Conservation (phyloP, 148 eudicot species). For the Suaeda aralocaspica region DNA sequence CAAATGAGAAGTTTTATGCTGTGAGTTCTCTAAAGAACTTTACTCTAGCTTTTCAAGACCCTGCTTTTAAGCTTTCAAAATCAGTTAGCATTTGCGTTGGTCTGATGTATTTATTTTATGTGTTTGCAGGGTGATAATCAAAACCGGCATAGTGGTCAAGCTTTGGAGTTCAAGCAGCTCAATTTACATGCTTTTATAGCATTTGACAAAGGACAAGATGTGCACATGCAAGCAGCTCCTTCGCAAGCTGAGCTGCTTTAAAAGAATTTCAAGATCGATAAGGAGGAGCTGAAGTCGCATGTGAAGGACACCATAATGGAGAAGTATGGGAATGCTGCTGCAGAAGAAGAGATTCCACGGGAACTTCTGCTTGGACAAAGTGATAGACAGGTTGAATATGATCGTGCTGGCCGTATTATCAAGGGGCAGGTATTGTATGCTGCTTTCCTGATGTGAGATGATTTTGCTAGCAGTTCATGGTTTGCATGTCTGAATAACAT, state of each 20-base stretch:
- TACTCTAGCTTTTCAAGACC: neutral
- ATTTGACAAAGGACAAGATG: constrained; percentile 94
- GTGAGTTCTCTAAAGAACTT: constrained; percentile 35
- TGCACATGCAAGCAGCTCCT: constrained; percentile 97
- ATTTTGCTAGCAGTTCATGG: neutral
- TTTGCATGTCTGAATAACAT: neutral
- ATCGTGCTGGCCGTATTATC: constrained; percentile 79
- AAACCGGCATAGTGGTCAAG: constrained; percentile 87
- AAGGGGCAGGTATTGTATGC: constrained; percentile 52
- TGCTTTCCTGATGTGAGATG: neutral
- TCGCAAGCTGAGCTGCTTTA: constrained; percentile 88
- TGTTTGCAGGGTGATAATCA: constrained; percentile 69
- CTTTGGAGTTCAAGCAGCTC: constrained; percentile 82
- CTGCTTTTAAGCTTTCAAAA: neutral
- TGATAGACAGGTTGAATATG: constrained; percentile 88
- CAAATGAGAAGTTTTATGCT: constrained; percentile 73
- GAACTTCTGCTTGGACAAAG: constrained; percentile 90
- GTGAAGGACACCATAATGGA: constrained; percentile 71
- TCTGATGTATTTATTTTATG: neutral
- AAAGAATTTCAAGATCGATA: constrained; percentile 68
- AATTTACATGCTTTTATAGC: constrained; percentile 90
- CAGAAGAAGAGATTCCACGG: constrained; percentile 66
- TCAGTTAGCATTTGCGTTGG: neutral
- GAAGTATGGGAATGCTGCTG: constrained; percentile 92
- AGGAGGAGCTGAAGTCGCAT: constrained; percentile 71